phyloP scores from a whole-genome alignment of 805 yeast genomes.

The Cyberlindnera suaveolens region DNA sequence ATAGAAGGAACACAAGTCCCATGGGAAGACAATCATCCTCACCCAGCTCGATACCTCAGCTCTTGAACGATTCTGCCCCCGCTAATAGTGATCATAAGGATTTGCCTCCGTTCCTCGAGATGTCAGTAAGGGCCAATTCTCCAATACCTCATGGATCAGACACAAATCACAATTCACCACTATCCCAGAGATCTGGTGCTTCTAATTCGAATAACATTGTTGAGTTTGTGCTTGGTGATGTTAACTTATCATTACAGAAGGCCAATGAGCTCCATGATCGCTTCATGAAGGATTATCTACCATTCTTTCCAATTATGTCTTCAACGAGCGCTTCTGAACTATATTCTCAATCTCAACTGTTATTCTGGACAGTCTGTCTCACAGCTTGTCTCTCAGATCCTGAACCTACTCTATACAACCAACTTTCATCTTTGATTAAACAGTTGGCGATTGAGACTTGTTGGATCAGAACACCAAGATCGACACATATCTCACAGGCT shows the following conservation, averaged over 20 bases:
- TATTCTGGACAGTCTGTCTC: constrained; percentile 87
- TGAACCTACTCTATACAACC: constrained; percentile 73
- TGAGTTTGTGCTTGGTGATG: constrained; percentile 75
- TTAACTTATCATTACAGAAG: constrained; percentile 53
- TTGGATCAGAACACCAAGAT: constrained; percentile 89
- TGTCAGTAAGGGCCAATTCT: constrained; percentile 31
- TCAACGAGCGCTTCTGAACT: constrained; percentile 68
- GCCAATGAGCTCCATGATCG: constrained; percentile 69
- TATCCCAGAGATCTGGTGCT: constrained; percentile 18
- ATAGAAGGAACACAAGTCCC: constrained; percentile 22
- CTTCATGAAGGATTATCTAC: constrained; percentile 62
- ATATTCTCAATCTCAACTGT: constrained; percentile 73
- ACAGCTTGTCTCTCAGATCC: constrained; percentile 86
- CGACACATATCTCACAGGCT: constrained; percentile 91
- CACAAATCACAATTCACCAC: constrained; percentile 14
- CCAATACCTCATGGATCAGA: constrained; percentile 6
- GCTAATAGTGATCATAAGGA: constrained; percentile 30
- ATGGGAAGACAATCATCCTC: constrained; percentile 20
- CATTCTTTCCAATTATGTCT: constrained; percentile 73
- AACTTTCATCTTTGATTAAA: constrained; percentile 70
- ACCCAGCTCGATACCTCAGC: constrained; percentile 25
- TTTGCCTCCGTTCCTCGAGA: constrained; percentile 38
- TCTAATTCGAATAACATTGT: constrained; percentile 30
- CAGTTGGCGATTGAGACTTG: constrained; percentile 88
- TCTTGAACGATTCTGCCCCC: constrained; percentile 38